Evolutionary conservation across 129 eudicot genomes (phyloP).

Genomic region (Flaveria ramosissima): DNA sequence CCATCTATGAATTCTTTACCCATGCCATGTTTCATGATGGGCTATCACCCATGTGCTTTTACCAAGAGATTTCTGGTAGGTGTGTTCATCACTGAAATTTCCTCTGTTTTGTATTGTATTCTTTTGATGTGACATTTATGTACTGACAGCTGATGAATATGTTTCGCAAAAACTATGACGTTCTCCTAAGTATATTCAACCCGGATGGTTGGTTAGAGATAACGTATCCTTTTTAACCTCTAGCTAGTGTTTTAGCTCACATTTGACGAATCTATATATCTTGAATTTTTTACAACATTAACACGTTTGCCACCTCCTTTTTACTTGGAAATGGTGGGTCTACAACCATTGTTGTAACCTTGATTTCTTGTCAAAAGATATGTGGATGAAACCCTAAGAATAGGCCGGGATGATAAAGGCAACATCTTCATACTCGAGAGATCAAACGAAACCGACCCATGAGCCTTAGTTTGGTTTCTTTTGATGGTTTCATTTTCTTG

Average conservation of each 20-base stretch:
- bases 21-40: too few species aligned
- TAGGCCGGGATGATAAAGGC: slow-evolving; percentile 94
- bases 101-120: too few species aligned
- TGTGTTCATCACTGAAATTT: too few species aligned
- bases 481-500: too few species aligned
- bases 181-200: slow-evolving; percentile 78
- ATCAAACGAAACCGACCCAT: slow-evolving; percentile 34
- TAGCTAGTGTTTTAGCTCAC: background rate
- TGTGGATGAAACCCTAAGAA: slow-evolving; percentile 71
- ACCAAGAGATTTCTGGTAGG: too few species aligned
- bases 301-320: too few species aligned
- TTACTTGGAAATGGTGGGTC: too few species aligned
- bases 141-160: slow-evolving; percentile 70
- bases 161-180: slow-evolving; percentile 77
- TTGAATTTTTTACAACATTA: too few species aligned
- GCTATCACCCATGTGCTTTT: too few species aligned
- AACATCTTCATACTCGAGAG: slow-evolving; percentile 86
- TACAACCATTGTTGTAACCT: slow-evolving; percentile 16
- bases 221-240: slow-evolving; percentile 62
- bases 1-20: too few species aligned
- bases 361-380: slow-evolving; percentile 51
- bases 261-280: too few species aligned
- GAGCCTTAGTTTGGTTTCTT: background rate
- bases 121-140: background rate
- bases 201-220: slow-evolving; percentile 99